Evolutionary conservation across 2,329 filamentous ascomycete genomes (phyloP).

Genomic region (Ascochyta fabae): DNA sequence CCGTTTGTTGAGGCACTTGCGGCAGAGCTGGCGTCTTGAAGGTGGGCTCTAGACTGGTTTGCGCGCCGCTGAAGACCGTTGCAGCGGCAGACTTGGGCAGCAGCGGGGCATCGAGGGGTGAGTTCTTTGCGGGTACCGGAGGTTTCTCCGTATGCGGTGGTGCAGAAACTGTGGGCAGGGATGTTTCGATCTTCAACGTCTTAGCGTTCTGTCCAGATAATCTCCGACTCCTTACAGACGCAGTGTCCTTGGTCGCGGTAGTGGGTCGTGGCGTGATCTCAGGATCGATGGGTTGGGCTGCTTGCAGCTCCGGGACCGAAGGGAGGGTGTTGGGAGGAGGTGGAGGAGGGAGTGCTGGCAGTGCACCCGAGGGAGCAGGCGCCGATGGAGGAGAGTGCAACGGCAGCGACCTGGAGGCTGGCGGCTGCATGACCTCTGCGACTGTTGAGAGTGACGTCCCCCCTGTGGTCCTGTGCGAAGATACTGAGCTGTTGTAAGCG

Average conservation of each 20-base stretch:
- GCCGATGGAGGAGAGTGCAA: slow-evolving; percentile 39
- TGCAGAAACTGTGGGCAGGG: slow-evolving; percentile 45
- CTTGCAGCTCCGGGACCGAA: slow-evolving; percentile 41
- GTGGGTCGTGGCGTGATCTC: slow-evolving; percentile 39
- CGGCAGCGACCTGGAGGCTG: slow-evolving; percentile 43
- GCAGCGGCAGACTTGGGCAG: slow-evolving; percentile 47
- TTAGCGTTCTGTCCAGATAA: slow-evolving; percentile 81
- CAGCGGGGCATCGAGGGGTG: slow-evolving; percentile 39
- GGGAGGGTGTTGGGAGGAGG: slow-evolving; percentile 34
- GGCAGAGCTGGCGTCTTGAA: slow-evolving; percentile 45
- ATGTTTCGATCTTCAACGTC: slow-evolving; percentile 88
- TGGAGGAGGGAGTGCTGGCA: slow-evolving; percentile 36
- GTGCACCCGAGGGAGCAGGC: slow-evolving; percentile 39
- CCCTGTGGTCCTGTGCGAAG: slow-evolving; percentile 73
- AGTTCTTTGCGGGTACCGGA: slow-evolving; percentile 40
- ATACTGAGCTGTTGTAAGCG: slow-evolving; percentile 83
- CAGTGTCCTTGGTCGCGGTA: slow-evolving; percentile 34
- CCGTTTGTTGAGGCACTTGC: slow-evolving; percentile 31
- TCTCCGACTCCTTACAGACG: slow-evolving; percentile 73
- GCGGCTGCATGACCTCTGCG: slow-evolving; percentile 63
- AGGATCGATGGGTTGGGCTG: slow-evolving; percentile 29
- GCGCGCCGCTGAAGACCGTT: slow-evolving; percentile 34
- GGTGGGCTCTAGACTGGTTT: slow-evolving; percentile 35
- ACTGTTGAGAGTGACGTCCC: slow-evolving; percentile 75
- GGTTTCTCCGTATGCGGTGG: slow-evolving; percentile 47